Base-by-base conservation (phyloP, 345 rosid genomes). In the Pugionium dolabratum region DNA sequence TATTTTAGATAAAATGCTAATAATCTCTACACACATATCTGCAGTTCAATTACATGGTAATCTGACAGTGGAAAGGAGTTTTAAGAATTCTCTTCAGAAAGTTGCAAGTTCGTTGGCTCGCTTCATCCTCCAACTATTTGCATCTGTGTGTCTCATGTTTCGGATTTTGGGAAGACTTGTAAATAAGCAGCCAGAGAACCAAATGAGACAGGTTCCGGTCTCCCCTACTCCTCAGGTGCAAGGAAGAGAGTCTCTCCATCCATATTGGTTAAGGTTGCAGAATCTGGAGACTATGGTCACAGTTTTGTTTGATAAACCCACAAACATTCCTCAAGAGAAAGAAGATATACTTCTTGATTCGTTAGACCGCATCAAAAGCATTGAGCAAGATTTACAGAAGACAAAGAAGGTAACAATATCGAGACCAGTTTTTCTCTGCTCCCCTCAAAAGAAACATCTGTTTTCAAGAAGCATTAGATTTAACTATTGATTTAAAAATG, bases 241-340 rank as follows among this genome's bases (percentile, higher is more conserved):
- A 75, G 77, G 47, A 59, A 71, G 77, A 59, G 79, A 82, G 46
- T 59, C 76, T 29, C 60, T 88, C 31, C 80, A 80, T 75, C 96
- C 97, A 10, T 87, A 93, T 78, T 90, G 87, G 88, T 76, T 84
- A 68, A 88, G 97, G 77, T 86, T 93, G 82, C 92, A 83, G 56
- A 75, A 79, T 46, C 76, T 93, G 69, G 99, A 93, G 78, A 65
- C 59, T 7, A 59, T 85, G 87, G 89, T 93, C 18, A 73, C 82
- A 52, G 97, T 86, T 56, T 82, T 90, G 59, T 72, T 37, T 62
- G 82, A 77, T 46, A 90, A 79, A 71, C 95, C 85, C 6, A 72
- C 83, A 67, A 81, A 72, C 40, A 90, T 90, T 66, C 95, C 98
- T 70, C 89, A 83, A 9, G 97, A 90, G 79, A 93, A 93, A 79